These are phyloP conservation scores for Inga laurina DNA, from an alignment of 306 rosid species.

Conservation along the genomic window DNA sequence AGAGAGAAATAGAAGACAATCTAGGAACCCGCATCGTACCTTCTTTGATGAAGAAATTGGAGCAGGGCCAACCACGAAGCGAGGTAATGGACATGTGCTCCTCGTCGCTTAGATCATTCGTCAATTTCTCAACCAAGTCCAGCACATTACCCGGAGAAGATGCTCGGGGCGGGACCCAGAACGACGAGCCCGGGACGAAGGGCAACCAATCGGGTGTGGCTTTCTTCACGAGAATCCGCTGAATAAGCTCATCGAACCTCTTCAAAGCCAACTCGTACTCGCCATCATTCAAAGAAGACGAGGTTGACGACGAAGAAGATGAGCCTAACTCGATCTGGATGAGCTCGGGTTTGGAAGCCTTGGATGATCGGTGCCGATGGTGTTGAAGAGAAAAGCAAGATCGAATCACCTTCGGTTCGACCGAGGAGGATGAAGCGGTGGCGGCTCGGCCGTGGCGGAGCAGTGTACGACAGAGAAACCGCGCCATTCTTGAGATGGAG, in stretches of 20 bases:
- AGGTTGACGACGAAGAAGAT: constrained; percentile 31
- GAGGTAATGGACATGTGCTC: constrained; percentile 49
- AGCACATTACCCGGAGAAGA: constrained; percentile 29
- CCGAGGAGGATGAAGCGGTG: constrained; percentile 1
- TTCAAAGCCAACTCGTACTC: constrained; percentile 50
- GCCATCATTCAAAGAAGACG: constrained; percentile 12
- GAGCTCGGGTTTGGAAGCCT: constrained; percentile 34
- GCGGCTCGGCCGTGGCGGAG: constrained; percentile 14
- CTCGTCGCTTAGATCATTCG: constrained; percentile 42
- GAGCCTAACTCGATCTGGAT: constrained; percentile 50
- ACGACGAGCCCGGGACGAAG: constrained; percentile 70
- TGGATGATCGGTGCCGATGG: constrained; percentile 37
- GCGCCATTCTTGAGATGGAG: constrained; percentile 39
- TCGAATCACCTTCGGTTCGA: background rate
- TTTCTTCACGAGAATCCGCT: constrained; percentile 49
- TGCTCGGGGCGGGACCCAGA: constrained; percentile 76
- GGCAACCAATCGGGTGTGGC: constrained; percentile 81
- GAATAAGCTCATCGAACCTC: constrained; percentile 57
- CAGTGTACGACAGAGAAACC: constrained; percentile 37
- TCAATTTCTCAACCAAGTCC: constrained; percentile 43
- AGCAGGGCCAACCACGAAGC: constrained; percentile 61
- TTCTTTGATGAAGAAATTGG: constrained; percentile 36
- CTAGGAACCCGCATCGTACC: constrained; percentile 32
- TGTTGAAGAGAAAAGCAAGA: background rate
- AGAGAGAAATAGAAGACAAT: background rate